These are phyloP conservation scores for Paramyrothecium sp. DNA, from an alignment of 2,329 filamentous ascomycete species.

Conservation along the genomic window DNA sequence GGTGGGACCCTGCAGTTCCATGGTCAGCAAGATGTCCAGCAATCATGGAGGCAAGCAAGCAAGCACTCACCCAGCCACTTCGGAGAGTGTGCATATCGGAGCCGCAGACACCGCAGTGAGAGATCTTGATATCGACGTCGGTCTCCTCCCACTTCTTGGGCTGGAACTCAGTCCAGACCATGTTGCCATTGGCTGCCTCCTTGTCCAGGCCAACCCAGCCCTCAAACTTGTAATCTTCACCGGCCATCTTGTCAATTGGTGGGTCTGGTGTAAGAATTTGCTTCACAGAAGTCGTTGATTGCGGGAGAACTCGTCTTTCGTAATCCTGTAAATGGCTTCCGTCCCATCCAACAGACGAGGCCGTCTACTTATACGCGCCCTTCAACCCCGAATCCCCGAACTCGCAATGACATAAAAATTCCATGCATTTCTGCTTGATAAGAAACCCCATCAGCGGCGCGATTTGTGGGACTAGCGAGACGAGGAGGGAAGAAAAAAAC, in stretches of 20 bases:
- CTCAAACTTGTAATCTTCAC: constrained; percentile 43
- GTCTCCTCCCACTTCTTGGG: constrained; percentile 66
- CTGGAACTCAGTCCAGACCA: constrained; percentile 55
- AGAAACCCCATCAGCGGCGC: not conserved
- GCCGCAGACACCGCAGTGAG: constrained; percentile 66
- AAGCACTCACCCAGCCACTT: constrained; percentile 46
- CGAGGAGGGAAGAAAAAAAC: not conserved
- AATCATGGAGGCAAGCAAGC: too few species aligned
- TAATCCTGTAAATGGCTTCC: not conserved
- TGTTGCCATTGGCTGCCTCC: constrained; percentile 45
- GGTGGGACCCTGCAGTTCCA: constrained; percentile 14
- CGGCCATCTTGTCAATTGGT: constrained; percentile 19
- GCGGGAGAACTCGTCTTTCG: not conserved
- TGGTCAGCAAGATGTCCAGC: not conserved
- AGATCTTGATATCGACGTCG: constrained; percentile 64
- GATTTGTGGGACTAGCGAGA: not conserved
- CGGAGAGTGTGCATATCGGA: constrained; percentile 59
- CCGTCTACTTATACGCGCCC: not conserved
- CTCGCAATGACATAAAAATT: not conserved
- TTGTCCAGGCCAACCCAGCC: constrained; percentile 48
- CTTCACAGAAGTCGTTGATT: not conserved
- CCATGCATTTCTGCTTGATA: not conserved
- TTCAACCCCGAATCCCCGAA: not conserved
- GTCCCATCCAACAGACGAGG: not conserved
- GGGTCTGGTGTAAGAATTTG: not conserved